Percentiles rank a stretch among this genome's conserved stretches.
Evolutionary conservation across 2,329 filamentous ascomycete genomes (phyloP).

Genomic region (Plenodomus biglobosus): DNA sequence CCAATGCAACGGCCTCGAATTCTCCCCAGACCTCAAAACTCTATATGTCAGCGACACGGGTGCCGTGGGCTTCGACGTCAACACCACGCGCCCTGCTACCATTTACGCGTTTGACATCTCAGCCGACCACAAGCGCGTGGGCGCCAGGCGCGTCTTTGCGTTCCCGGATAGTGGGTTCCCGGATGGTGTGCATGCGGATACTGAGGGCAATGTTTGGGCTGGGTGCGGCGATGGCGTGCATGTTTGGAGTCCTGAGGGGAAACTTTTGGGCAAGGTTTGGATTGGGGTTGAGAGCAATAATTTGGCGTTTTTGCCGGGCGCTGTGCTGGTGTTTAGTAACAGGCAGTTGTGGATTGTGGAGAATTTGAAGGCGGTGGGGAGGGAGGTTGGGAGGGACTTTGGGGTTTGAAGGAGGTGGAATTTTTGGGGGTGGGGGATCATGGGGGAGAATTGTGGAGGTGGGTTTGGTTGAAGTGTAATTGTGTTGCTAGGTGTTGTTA

Average conservation of each 20-base stretch:
- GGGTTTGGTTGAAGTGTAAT: too few species aligned
- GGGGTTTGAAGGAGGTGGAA: constrained; percentile 18
- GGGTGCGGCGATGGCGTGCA: constrained; percentile 59
- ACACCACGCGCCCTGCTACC: constrained; percentile 45
- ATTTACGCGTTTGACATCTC: constrained; percentile 50
- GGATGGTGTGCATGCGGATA: constrained; percentile 61
- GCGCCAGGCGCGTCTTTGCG: constrained; percentile 55
- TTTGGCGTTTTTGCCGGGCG: constrained; percentile 42
- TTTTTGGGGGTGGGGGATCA: too few species aligned
- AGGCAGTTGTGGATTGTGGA: constrained; percentile 42
- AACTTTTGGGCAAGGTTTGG: constrained; percentile 60
- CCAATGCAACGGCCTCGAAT: constrained; percentile 51
- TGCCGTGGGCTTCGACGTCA: constrained; percentile 33
- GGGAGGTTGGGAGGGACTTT: constrained; percentile 42
- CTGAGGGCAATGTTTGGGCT: constrained; percentile 58
- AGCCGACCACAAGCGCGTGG: constrained; percentile 40
- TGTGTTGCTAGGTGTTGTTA: too few species aligned
- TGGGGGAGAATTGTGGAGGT: too few species aligned
- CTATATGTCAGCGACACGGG: constrained; percentile 55
- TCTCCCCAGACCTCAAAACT: constrained; percentile 48
- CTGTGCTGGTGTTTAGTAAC: constrained; percentile 41
- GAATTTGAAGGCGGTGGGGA: constrained; percentile 35
- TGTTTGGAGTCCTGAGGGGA: constrained; percentile 55
- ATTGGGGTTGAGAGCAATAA: constrained; percentile 47
- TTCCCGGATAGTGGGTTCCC: constrained; percentile 57